Evolutionary conservation across 306 rosid species (phyloP), one percentile per base, ranked within the genome.

Genomic region (Vigna angularis): DNA sequence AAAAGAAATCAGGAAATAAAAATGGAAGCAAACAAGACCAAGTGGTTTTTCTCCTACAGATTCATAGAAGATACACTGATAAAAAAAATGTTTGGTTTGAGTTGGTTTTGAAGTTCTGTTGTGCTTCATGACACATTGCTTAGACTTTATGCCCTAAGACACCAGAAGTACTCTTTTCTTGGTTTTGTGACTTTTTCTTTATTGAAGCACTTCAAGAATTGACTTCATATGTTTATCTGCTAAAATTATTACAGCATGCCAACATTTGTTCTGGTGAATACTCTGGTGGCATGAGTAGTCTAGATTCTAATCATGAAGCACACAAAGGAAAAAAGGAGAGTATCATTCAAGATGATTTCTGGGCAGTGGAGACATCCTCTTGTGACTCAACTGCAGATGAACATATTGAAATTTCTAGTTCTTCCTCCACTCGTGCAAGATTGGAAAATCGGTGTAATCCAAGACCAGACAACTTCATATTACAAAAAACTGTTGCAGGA

Each of bases 231-330:
- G 20, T 83, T 64, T 64, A 16, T 50, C 20, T 66, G 48, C 53
- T 69, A 56, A 67, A 45, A 78, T 53, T 75, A 50, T 85, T 72
- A 42, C 86, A 86, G 90, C 55, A 28, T 59, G 64, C 32, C 45
- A 69, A 52, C 32, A 7, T 53, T 75, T n/a, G 18, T 30, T 14
- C 42, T 59, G 42, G 44, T 40, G 74, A 74, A 63, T 30, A 9
- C 76, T 66, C 12, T 45, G 67, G 38, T 38, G 59, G 36, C 24
- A 4, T 79, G 26, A 32, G 17, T 36, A 20, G 28, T 14, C 64
- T 16, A 4, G 30, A 84, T 48, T 86, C 70, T 17, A 72, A 64
- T 38, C 80, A 15, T 32, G 53, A 30, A 38, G 80, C 28, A 34
- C 47, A 12, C 51, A 12, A 1, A 50, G 17, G 28, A 68, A 65